Evolutionary conservation across 2,329 filamentous ascomycete species (phyloP).

Genomic region (Trichophaea hybrida): DNA sequence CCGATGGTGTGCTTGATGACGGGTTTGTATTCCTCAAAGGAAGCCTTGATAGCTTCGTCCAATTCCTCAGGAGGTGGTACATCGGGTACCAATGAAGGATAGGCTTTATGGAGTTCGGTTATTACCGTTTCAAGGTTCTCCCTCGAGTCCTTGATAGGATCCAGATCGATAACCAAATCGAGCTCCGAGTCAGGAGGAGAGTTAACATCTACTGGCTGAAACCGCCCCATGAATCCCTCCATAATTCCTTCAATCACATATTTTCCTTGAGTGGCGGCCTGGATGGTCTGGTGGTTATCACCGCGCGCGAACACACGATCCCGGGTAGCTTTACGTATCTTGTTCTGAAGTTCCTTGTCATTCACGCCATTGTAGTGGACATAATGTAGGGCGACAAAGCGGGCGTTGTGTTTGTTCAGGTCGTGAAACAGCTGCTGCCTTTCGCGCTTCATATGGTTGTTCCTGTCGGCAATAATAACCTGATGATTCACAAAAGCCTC

Average conservation of each 20-base stretch:
- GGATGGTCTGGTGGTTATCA: conserved; percentile 96
- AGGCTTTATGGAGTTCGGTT: conserved; percentile 54
- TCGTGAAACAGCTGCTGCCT: conserved; percentile 77
- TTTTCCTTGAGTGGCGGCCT: conserved; percentile 57
- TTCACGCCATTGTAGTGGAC: conserved; percentile 46
- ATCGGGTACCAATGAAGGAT: conserved; percentile 58
- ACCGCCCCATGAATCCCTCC: conserved; percentile 81
- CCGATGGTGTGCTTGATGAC: conserved; percentile 58
- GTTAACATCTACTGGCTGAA: conserved; percentile 58
- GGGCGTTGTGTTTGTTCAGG: conserved; percentile 47
- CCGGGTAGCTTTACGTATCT: conserved; percentile 60
- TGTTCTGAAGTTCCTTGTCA: conserved; percentile 43
- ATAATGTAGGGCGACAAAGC: conserved; percentile 76
- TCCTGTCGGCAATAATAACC: conserved; percentile 80
- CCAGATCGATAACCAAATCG: conserved; percentile 69
- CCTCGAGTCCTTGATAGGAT: conserved; percentile 62
- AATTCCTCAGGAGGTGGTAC: conserved; percentile 60
- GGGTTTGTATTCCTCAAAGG: conserved; percentile 63
- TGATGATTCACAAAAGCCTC: conserved; percentile 33
- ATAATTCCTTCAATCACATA: conserved; percentile 76
- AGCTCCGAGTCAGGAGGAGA: conserved; percentile 65
- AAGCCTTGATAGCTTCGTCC: conserved; percentile 61
- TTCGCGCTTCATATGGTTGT: conserved; percentile 82
- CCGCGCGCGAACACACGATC: conserved; percentile 70
- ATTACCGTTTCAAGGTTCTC: conserved; percentile 74